These are phyloP conservation scores for Beauveria pseudobassiana DNA, from an alignment of 2,329 filamentous ascomycete species.

Conservation along the genomic window DNA sequence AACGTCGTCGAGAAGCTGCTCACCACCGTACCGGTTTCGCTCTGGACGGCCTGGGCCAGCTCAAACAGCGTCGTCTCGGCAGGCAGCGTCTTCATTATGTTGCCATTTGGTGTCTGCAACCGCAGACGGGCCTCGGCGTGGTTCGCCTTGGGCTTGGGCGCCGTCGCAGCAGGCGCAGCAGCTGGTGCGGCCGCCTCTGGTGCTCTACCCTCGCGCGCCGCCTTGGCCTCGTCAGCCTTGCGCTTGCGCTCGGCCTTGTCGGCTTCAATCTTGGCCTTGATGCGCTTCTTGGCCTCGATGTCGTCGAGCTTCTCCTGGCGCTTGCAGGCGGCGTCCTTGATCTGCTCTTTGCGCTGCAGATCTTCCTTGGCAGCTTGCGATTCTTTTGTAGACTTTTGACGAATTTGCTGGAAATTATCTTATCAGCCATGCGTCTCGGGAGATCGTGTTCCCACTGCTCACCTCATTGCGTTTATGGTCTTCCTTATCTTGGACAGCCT, in stretches of 20 bases:
- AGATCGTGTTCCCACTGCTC: conserved; percentile 10
- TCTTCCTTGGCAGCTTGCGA: conserved; percentile 86
- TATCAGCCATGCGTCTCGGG: conserved; percentile 11
- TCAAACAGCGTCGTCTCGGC: conserved; percentile 91
- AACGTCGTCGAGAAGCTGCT: conserved; percentile 79
- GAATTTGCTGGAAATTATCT: conserved; percentile 46
- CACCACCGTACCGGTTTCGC: conserved; percentile 64
- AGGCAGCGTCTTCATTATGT: conserved; percentile 78
- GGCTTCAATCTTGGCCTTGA: conserved; percentile 88
- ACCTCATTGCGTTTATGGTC: conserved; percentile 83
- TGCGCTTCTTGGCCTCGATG: conserved; percentile 75
- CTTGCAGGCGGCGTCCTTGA: conserved; percentile 85
- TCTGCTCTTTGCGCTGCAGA: conserved; percentile 75
- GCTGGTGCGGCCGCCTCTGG: conserved; percentile 35
- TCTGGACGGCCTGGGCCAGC: conserved; percentile 67
- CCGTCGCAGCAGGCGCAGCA: conserved; percentile 35
- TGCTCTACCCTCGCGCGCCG: conserved; percentile 68
- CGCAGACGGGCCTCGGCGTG: conserved; percentile 77
- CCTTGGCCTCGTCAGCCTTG: conserved; percentile 81
- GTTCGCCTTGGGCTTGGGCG: conserved; percentile 56
- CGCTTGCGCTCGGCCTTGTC: conserved; percentile 84
- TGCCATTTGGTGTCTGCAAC: conserved; percentile 66
- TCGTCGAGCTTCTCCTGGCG: conserved; percentile 83
- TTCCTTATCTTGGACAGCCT: conserved; percentile 67
- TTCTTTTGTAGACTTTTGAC: conserved; percentile 84